These are phyloP conservation scores for Trametes cingulata DNA, from an alignment of 768 basidiomycete species.

Conservation along the genomic window DNA sequence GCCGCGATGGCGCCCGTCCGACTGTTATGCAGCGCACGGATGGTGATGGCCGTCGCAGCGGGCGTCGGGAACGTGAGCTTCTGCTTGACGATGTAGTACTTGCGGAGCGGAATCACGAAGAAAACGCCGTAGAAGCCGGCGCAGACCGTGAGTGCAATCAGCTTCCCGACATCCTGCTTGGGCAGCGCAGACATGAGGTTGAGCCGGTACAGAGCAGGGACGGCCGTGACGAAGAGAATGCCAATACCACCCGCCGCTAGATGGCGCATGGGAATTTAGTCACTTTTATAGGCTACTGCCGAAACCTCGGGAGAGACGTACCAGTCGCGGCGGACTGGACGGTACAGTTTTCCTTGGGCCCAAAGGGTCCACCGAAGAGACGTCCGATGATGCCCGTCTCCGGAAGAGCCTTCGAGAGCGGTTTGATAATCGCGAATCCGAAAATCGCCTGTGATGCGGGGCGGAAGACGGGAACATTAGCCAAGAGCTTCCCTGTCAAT, in stretches of 20 bases:
- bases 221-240: slow-evolving; percentile 57
- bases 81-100: slow-evolving; percentile 63
- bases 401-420: slow-evolving; percentile 50
- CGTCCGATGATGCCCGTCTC: slow-evolving; percentile 45
- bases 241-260: slow-evolving; percentile 57
- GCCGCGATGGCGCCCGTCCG: slow-evolving; percentile 51
- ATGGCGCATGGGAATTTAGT: slow-evolving; percentile 14
- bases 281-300: neutral
- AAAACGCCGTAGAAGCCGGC: slow-evolving; percentile 64
- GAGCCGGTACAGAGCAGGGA: slow-evolving; percentile 63
- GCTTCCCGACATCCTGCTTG: slow-evolving; percentile 51
- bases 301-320: slow-evolving; percentile 23
- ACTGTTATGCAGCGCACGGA: slow-evolving; percentile 59
- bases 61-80: slow-evolving; percentile 66
- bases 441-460: slow-evolving; percentile 45
- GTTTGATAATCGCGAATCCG: slow-evolving; percentile 61
- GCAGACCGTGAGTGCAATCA: slow-evolving; percentile 55
- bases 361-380: slow-evolving; percentile 56
- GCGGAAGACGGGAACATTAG: neutral
- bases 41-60: slow-evolving; percentile 66
- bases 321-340: slow-evolving; percentile 60
- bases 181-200: slow-evolving; percentile 48
- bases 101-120: slow-evolving; percentile 64
- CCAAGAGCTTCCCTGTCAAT: neutral
- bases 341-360: slow-evolving; percentile 68